Evolutionary conservation across 2,329 filamentous ascomycete species (phyloP).

Genomic region (Colletotrichum sp.): DNA sequence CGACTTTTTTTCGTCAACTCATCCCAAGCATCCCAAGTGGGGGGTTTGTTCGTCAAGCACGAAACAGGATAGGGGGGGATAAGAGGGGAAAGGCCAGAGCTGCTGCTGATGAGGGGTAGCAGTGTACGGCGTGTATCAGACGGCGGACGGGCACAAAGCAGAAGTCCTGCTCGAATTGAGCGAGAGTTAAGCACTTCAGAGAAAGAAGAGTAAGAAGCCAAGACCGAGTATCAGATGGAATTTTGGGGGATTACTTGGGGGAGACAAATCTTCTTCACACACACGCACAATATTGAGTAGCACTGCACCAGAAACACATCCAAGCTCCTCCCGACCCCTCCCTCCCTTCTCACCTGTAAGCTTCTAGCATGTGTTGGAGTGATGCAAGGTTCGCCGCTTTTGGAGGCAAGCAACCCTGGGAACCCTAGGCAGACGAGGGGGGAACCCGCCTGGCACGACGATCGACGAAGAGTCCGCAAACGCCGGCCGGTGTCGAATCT

Average conservation of each 20-base stretch:
- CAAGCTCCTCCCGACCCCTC: background rate
- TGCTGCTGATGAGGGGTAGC: background rate
- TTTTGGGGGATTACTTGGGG: background rate
- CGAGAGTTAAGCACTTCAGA: background rate
- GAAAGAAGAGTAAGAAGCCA: background rate
- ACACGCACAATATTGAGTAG: background rate
- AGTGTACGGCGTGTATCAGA: background rate
- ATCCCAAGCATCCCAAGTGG: constrained; percentile 5
- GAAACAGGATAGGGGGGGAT: background rate
- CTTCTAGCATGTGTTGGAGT: background rate
- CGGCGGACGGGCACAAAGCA: background rate
- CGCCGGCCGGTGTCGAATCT: constrained; percentile 6
- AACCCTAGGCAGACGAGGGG: background rate
- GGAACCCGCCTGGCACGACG: background rate
- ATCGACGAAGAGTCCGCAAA: constrained; percentile 10
- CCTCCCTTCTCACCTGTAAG: background rate
- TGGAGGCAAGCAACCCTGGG: background rate
- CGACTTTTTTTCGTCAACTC: background rate
- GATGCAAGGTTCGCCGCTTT: constrained; percentile 10
- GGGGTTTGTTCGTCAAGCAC: background rate
- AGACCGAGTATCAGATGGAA: background rate
- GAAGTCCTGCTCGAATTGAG: background rate
- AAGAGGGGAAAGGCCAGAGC: background rate
- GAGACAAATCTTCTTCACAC: background rate
- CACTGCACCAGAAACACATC: background rate